These are phyloP conservation scores for Peniophora sp. DNA, from an alignment of 1,284 basidiomycete genomes.

Conservation along the genomic window DNA sequence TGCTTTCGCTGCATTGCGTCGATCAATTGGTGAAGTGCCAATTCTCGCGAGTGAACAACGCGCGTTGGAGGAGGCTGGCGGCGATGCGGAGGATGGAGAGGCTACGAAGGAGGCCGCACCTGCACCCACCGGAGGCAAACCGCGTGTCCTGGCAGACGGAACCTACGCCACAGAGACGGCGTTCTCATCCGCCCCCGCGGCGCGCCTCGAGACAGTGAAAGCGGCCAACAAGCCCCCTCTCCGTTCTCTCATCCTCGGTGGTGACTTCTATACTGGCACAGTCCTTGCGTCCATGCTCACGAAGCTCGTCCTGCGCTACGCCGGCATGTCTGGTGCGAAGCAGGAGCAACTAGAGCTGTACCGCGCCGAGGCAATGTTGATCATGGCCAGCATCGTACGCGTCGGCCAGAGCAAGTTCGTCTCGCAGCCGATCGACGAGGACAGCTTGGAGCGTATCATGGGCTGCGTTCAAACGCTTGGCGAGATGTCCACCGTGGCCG, in stretches of 20 bases:
- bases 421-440: constrained; percentile 92
- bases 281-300: constrained; percentile 86
- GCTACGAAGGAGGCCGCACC: constrained; percentile 36
- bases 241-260: constrained; percentile 83
- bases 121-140: constrained; percentile 27
- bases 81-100: constrained; percentile 21
- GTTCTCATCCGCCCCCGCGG: constrained; percentile 65
- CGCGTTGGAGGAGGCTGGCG: constrained; percentile 64
- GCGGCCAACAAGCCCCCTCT: constrained; percentile 87
- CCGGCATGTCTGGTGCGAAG: constrained; percentile 51
- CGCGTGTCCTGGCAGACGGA: constrained; percentile 87
- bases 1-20: constrained; percentile 77
- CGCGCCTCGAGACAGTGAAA: constrained; percentile 75
- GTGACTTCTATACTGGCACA: constrained; percentile 95
- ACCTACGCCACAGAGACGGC: constrained; percentile 98
- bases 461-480: constrained; percentile 93
- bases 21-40: constrained; percentile 92
- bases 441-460: constrained; percentile 94
- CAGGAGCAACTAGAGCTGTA: constrained; percentile 58
- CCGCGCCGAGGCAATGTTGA: constrained; percentile 94
- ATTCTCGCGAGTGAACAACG: constrained; percentile 89
- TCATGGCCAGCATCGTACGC: constrained; percentile 96
- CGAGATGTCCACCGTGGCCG: constrained; percentile 55
- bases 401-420: constrained; percentile 97
- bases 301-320: constrained; percentile 85